phyloP scores from a whole-genome alignment of 2,329 filamentous ascomycete species.

The Geosmithia putterillii region DNA sequence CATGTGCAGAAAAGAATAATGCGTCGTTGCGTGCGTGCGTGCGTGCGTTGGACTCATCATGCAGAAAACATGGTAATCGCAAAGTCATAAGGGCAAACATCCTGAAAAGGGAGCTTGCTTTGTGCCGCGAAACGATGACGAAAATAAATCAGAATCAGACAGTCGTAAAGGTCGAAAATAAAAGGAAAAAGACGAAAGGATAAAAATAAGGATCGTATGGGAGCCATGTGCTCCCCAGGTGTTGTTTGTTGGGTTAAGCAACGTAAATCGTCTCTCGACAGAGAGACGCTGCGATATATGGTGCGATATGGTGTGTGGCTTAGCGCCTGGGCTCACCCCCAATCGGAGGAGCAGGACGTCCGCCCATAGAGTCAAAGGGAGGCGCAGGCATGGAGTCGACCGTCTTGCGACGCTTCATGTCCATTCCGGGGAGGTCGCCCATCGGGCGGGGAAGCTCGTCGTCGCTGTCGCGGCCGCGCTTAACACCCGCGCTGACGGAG shows the following conservation, averaged over 20 bases:
- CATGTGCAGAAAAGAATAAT: no score
- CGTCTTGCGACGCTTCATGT: slow-evolving; percentile 72
- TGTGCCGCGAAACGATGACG: not conserved
- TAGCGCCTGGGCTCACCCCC: not conserved
- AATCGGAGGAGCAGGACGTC: slow-evolving; percentile 1
- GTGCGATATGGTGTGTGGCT: not conserved
- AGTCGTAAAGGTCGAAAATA: not conserved
- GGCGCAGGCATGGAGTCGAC: slow-evolving; percentile 44
- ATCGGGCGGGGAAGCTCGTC: slow-evolving; percentile 48
- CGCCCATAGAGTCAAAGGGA: slow-evolving; percentile 25
- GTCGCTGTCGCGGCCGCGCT: slow-evolving; percentile 44
- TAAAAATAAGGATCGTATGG: slow-evolving; percentile 3
- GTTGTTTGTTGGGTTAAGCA: not conserved
- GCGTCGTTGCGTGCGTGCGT: no score
- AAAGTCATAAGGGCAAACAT: no score
- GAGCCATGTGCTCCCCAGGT: not conserved
- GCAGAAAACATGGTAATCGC: no score
- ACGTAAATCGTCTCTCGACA: no score
- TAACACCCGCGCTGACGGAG: slow-evolving; percentile 24
- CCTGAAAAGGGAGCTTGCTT: no score
- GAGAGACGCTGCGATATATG: no score
- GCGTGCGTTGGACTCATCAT: no score
- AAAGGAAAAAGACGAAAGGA: not conserved
- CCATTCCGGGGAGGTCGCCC: slow-evolving; percentile 41
- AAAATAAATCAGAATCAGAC: not conserved